Conservation (phyloP, 371 early-diverging fungal genomes). For the Actinomortierella ambigua region DNA sequence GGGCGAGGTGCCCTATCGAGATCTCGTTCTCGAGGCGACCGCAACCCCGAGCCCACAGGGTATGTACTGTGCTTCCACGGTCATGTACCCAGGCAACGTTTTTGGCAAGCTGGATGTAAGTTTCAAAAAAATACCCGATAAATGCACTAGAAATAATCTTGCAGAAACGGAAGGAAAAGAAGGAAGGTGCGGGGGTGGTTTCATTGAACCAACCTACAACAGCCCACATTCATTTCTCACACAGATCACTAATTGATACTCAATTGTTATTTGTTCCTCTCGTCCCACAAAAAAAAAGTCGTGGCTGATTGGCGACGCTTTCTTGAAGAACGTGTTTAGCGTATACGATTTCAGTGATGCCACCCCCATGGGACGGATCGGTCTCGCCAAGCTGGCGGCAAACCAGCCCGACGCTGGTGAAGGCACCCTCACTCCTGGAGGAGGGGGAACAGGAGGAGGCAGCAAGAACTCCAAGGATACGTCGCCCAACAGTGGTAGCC, state of each 20-base stretch:
- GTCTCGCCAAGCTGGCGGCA: constrained; percentile 7
- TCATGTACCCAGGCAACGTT: constrained; percentile 22
- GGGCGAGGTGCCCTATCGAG: constrained; percentile 17
- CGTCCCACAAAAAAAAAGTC: neutral
- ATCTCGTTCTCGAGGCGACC: constrained; percentile 19
- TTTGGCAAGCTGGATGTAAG: constrained; percentile 2
- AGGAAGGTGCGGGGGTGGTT: too few relatives aligned
- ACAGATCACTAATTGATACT: too few relatives aligned
- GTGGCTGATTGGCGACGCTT: constrained; percentile 37
- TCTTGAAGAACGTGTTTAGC: constrained; percentile 32
- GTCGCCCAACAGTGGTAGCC: neutral
- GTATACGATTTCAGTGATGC: constrained; percentile 29
- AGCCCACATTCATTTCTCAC: too few relatives aligned
- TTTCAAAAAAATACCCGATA: too few relatives aligned
- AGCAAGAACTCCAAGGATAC: constrained; percentile 1
- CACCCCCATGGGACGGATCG: constrained; percentile 7
- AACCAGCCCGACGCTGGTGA: neutral
- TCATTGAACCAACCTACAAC: too few relatives aligned
- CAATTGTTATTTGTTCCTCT: too few relatives aligned
- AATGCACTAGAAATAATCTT: too few relatives aligned
- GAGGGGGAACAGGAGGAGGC: neutral
- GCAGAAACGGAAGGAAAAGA: too few relatives aligned
- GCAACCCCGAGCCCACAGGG: neutral
- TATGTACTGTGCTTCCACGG: constrained; percentile 19
- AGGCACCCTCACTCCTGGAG: neutral